These are phyloP conservation scores for Calonectria hongkongensis DNA, from an alignment of 2,329 filamentous ascomycete species.

Conservation along the genomic window DNA sequence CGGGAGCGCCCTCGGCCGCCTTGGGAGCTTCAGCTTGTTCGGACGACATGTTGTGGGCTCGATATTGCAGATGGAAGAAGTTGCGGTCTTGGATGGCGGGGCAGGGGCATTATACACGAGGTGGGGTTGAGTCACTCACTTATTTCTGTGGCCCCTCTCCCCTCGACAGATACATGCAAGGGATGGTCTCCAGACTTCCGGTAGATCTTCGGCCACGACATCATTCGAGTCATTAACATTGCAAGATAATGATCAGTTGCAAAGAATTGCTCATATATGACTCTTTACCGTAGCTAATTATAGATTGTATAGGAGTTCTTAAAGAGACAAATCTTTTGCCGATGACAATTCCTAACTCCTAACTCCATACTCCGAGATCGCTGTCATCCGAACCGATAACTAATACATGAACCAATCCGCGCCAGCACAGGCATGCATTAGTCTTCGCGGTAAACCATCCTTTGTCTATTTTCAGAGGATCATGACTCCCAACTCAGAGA, in stretches of 20 bases:
- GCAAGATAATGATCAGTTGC: neutral
- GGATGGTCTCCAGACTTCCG: conserved; percentile 35
- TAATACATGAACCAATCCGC: no score
- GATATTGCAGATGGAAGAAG: conserved; percentile 52
- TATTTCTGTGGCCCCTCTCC: conserved; percentile 26
- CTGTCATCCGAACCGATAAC: neutral
- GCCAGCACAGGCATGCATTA: neutral
- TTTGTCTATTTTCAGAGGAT: no score
- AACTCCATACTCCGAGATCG: conserved; percentile 1
- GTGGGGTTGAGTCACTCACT: conserved; percentile 62
- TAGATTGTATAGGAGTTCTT: neutral
- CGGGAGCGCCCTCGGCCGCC: conserved; percentile 58
- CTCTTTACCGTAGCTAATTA: neutral
- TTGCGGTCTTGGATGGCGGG: conserved; percentile 56
- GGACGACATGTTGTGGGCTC: conserved; percentile 60
- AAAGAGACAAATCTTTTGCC: no score
- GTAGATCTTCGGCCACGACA: conserved; percentile 52
- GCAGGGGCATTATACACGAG: conserved; percentile 59
- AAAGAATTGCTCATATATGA: neutral
- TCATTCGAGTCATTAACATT: conserved; percentile 10
- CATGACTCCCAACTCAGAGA: no score
- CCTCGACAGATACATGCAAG: neutral
- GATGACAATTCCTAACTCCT: neutral
- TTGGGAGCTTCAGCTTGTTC: conserved; percentile 61
- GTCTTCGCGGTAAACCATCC: neutral